phyloP scores from a whole-genome alignment of 2,329 filamentous ascomycete species.

The Colletotrichum scovillei region DNA sequence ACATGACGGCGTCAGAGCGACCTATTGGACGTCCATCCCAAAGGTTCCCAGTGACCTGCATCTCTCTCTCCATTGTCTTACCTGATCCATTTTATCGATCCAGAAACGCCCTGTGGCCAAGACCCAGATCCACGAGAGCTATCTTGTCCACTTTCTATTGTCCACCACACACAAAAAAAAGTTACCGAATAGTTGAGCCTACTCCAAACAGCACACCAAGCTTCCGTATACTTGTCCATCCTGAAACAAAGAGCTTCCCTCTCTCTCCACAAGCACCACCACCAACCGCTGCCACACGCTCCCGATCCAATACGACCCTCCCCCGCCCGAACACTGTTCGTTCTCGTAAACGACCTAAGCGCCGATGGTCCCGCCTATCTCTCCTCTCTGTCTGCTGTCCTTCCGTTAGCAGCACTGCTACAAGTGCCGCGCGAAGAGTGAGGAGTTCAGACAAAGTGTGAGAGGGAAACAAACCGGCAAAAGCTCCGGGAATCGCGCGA shows the following conservation, averaged over 20 bases:
- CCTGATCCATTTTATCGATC: constrained; percentile 14
- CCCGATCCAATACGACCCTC: neutral
- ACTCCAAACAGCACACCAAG: neutral
- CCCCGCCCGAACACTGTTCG: neutral
- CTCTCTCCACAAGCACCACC: neutral
- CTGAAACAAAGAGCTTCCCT: constrained; percentile 16
- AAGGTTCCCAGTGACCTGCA: constrained; percentile 22
- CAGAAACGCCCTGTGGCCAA: constrained; percentile 6
- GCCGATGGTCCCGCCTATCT: constrained; percentile 26
- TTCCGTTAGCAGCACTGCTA: constrained; percentile 26
- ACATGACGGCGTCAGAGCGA: constrained; percentile 29
- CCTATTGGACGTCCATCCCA: constrained; percentile 17
- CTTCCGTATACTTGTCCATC: neutral
- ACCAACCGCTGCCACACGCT: neutral
- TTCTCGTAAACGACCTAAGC: constrained; percentile 1
- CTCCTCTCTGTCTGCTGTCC: constrained; percentile 10
- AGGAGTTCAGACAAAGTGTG: neutral
- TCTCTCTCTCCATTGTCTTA: constrained; percentile 2
- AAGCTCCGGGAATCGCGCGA: constrained; percentile 44
- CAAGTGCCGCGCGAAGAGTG: constrained; percentile 19
- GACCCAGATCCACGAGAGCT: constrained; percentile 8
- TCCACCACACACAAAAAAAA: neutral
- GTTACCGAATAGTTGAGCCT: neutral
- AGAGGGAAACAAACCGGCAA: neutral
- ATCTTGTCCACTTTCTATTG: neutral